Conservation (phyloP, 305 asterid species). For the Fraxinus albicans region DNA sequence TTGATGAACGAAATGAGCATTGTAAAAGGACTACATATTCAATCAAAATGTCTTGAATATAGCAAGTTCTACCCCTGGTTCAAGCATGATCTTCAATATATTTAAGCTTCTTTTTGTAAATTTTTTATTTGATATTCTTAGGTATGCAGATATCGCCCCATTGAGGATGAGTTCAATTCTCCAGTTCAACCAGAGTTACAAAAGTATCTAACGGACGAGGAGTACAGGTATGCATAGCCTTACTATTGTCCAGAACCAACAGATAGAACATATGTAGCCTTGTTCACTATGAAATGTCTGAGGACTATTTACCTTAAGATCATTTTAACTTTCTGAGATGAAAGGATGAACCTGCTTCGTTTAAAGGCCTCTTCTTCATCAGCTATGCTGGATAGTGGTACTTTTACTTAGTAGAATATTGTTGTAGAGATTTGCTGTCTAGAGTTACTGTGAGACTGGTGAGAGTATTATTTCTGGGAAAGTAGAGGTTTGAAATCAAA, state of each 20-base stretch:
- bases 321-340: background rate
- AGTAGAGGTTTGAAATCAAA: background rate
- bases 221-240: constrained; percentile 54
- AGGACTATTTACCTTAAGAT: background rate
- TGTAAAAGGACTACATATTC: background rate
- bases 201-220: constrained; percentile 81
- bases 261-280: background rate
- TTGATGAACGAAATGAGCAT: background rate
- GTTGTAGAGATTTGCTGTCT: background rate
- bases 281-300: background rate
- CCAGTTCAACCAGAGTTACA: constrained; percentile 77
- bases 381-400: background rate
- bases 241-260: background rate
- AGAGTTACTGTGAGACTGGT: background rate
- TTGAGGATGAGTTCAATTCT: constrained; percentile 84
- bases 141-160: constrained; percentile 84
- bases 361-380: background rate
- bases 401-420: background rate
- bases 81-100: constrained; percentile 10
- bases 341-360: background rate
- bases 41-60: background rate
- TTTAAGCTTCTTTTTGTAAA: constrained; percentile 1
- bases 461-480: background rate
- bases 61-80: constrained; percentile 6
- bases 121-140: constrained; percentile 20